A percentile compares a stretch with the other conserved stretches of the same genome.
phyloP scores from a whole-genome alignment of 768 basidiomycete genomes.

The Asterophora lycoperdoides region DNA sequence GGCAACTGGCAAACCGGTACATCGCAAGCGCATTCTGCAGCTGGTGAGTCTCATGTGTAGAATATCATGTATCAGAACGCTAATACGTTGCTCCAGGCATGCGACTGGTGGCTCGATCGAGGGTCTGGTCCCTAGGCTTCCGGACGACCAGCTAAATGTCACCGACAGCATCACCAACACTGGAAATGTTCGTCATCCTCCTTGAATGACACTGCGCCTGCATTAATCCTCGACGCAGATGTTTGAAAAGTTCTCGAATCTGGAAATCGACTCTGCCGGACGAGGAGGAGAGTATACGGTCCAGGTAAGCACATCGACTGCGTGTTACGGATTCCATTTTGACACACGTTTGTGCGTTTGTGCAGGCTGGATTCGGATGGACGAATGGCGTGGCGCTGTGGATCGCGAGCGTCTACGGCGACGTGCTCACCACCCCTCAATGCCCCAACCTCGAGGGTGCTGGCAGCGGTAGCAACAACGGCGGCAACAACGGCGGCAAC shows the following conservation, averaged over 20 bases:
- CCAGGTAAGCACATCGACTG: slow-evolving; percentile 38
- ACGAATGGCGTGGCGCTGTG: slow-evolving; percentile 80
- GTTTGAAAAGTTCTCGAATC: slow-evolving; percentile 84
- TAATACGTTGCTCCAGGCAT: slow-evolving; percentile 42
- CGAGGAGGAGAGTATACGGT: slow-evolving; percentile 86
- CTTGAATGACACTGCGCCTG: not conserved
- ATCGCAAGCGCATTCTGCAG: slow-evolving; percentile 80
- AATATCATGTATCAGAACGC: not conserved
- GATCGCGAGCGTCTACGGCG: slow-evolving; percentile 65
- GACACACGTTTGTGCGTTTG: not conserved
- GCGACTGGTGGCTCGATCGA: slow-evolving; percentile 86
- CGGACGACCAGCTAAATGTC: slow-evolving; percentile 64
- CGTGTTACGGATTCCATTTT: not conserved
- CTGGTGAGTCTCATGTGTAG: slow-evolving; percentile 52
- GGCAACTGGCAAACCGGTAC: slow-evolving; percentile 84
- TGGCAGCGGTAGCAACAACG: slow-evolving; percentile 9
- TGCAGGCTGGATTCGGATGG: slow-evolving; percentile 80
- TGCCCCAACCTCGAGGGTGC: slow-evolving; percentile 49
- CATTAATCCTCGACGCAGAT: slow-evolving; percentile 42
- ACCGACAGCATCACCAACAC: slow-evolving; percentile 63
- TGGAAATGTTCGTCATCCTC: slow-evolving; percentile 57
- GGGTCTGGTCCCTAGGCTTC: slow-evolving; percentile 61
- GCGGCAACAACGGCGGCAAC: not conserved
- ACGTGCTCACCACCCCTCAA: slow-evolving; percentile 50
- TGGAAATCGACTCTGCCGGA: slow-evolving; percentile 76